phyloP scores from a whole-genome alignment of 805 yeast genomes.

The Pichia cephalocereana region DNA sequence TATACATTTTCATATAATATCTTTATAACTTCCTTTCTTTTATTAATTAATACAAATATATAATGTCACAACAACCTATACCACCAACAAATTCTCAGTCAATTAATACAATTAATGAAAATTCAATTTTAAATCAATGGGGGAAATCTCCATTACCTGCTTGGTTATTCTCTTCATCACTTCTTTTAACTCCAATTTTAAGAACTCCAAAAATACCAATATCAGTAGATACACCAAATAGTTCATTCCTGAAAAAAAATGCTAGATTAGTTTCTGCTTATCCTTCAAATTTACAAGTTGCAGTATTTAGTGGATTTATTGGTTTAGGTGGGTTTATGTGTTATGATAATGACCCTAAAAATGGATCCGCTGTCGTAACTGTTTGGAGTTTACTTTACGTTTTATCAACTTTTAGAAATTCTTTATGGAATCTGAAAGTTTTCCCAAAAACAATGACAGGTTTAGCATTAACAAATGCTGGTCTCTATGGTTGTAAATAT shows the following conservation, averaged over 20 bases:
- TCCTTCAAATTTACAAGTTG: conserved; percentile 20
- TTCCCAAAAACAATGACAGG: conserved; percentile 54
- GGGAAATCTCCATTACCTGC: conserved; percentile 39
- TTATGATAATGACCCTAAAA: conserved; percentile 62
- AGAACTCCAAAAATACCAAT: conserved; percentile 17
- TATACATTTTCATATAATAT: no score
- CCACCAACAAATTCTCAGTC: neutral
- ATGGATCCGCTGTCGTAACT: conserved; percentile 71
- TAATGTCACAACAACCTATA: neutral
- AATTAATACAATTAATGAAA: neutral
- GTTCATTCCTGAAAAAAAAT: conserved; percentile 2
- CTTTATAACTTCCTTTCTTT: no score
- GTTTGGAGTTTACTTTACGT: conserved; percentile 78
- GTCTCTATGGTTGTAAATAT: conserved; percentile 53
- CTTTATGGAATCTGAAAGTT: conserved; percentile 44
- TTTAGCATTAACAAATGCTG: conserved; percentile 53
- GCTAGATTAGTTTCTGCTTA: conserved; percentile 13
- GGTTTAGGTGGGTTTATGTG: conserved; percentile 68
- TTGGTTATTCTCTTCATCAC: conserved; percentile 29
- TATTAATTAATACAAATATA: no score
- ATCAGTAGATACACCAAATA: conserved; percentile 9
- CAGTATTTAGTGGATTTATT: conserved; percentile 52
- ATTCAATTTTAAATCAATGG: conserved; percentile 3
- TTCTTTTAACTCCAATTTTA: conserved; percentile 22
- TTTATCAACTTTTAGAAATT: conserved; percentile 57